phyloP scores from a whole-genome alignment of 495 filamentous ascomycete species.

The Xylaria bambusicola region DNA sequence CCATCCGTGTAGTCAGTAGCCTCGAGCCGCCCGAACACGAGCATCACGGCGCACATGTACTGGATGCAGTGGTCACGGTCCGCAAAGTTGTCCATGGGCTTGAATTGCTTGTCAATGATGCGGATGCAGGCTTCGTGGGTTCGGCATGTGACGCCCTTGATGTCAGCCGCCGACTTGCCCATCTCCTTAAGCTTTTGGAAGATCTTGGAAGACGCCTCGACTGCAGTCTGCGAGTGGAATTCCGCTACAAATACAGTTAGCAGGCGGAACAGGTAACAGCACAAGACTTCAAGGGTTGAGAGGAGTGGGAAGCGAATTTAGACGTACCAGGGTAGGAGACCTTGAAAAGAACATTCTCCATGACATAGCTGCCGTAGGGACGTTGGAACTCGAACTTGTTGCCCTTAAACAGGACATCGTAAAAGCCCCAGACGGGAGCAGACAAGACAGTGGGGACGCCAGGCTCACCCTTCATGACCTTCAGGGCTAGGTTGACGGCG shows the following conservation, averaged over 20 bases:
- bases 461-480: conserved; percentile 88
- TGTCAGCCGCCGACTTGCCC: conserved; percentile 92
- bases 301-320: not conserved
- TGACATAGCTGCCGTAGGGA: conserved; percentile 95
- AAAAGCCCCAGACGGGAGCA: conserved; percentile 96
- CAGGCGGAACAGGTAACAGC: not conserved
- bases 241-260: conserved; percentile 60
- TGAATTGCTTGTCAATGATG: conserved; percentile 99
- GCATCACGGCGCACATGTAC: conserved; percentile 97
- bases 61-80: conserved; percentile 99
- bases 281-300: not conserved
- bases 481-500: conserved; percentile 90
- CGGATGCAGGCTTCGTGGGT: conserved; percentile 98
- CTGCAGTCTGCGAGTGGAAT: conserved; percentile 98
- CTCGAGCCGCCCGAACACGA: conserved; percentile 87
- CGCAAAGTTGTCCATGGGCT: conserved; percentile 99
- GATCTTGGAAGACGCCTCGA: conserved; percentile 88
- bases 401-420: conserved; percentile 95
- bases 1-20: conserved; percentile 92
- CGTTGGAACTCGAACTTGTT: conserved; percentile 95
- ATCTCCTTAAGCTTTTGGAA: conserved; percentile 75
- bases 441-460: conserved; percentile 91
- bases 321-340: conserved; percentile 89
- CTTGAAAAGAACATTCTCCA: conserved; percentile 99
- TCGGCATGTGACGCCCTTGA: conserved; percentile 87